These are phyloP conservation scores for Camellia lanceoleosa DNA, from an alignment of 148 eudicot genomes.

Conservation along the genomic window DNA sequence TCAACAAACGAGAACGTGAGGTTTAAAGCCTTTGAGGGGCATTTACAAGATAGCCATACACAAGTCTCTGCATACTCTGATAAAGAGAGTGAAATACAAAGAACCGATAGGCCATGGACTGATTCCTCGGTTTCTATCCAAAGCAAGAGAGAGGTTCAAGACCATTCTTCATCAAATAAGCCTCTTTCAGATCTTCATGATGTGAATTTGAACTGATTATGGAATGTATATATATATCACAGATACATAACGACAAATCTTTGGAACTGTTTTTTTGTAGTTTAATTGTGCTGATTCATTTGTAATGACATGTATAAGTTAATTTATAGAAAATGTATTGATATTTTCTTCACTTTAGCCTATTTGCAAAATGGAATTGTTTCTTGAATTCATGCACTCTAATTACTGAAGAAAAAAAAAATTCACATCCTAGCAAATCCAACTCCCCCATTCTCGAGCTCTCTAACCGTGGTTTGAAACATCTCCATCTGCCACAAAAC, in stretches of 20 bases:
- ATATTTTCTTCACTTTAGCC: neutral
- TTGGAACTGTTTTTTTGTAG: neutral
- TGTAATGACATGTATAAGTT: neutral
- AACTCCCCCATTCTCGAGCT: too few species aligned
- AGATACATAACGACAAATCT: neutral
- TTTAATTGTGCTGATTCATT: neutral
- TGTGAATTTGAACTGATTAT: neutral
- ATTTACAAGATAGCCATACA: slow-evolving; percentile 21
- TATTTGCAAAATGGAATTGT: neutral
- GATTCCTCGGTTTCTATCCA: slow-evolving; percentile 18
- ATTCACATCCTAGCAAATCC: too few species aligned
- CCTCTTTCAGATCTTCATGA: slow-evolving; percentile 28
- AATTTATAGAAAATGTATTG: neutral
- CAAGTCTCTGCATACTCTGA: slow-evolving; percentile 11
- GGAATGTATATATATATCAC: neutral
- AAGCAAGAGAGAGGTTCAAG: slow-evolving; percentile 4
- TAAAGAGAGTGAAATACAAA: neutral
- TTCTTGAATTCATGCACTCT: neutral
- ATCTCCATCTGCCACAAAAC: too few species aligned
- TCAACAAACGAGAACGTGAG: slow-evolving; percentile 14
- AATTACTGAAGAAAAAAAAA: neutral
- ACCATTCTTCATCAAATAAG: slow-evolving; percentile 11
- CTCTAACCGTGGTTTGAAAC: too few species aligned
- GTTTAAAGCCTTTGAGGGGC: slow-evolving; percentile 30
- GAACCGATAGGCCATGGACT: slow-evolving; percentile 25